Base-by-base conservation (phyloP, 768 basidiomycete species). In the Lactifluus pinguis region DNA sequence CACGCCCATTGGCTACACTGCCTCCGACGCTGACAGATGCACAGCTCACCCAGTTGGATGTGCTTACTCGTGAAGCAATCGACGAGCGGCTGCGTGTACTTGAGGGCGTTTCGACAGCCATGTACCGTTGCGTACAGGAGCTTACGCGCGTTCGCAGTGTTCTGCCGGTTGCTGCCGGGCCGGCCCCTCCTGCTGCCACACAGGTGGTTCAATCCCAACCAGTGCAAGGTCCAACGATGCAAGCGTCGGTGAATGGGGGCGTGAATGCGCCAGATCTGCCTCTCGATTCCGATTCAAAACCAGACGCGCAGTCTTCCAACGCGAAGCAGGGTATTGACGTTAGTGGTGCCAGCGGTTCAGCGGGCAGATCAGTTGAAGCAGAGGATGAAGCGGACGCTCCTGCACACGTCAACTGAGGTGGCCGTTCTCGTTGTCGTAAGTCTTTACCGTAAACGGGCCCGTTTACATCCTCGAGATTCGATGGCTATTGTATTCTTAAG, bases 61-160 rank as follows among this genome's bases (percentile, higher is more conserved):
- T 67, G 30, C 69, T 86, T 42, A 91, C 89, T 30, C 77, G 89
- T 56, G 87, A 89, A 65, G 87, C 87, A 6, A 87, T 97, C 52
- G 90, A 94, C 65, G 91, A 93, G 67, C 81, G 92, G 57, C 72
- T 98, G 62, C 78, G 83, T 47, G 79, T 92, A 42, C 74, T 98
- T 41, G 86, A 92, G 72, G 80, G 83, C 17, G 86, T 95, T 42
- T 89, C 92, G 42, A 77, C 77, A 41, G 80, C 84, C 3, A 76
- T 93, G n/a, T 83, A 82, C 69, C 78, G 79, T 19, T 86, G 91
- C 67, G 80, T 91, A 56, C 86, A 89, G 65, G 91, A 97, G 66
- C 77, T 97, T 62, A 80, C 86, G 70, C 76, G 83, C 65, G 76
- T 92, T 70, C 76, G 88, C 65, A 91, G 89, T 66, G 77, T 82